phyloP scores from a whole-genome alignment of 2,329 filamentous ascomycete genomes.

The Coniochaeta hoffmannii region DNA sequence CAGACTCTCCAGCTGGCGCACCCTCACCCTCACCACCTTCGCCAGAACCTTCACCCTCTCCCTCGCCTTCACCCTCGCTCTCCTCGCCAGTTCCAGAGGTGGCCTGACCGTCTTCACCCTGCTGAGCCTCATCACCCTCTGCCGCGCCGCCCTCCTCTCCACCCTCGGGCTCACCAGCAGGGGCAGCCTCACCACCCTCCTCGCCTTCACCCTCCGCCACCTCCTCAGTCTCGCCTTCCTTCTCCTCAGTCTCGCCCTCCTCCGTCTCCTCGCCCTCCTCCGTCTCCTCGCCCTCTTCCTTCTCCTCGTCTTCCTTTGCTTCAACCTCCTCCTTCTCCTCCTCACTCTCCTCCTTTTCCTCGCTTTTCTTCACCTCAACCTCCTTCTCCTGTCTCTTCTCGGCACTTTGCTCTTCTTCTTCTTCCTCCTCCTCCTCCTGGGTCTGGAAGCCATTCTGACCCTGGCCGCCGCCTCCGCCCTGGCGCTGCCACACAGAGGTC shows the following conservation, averaged over 20 bases:
- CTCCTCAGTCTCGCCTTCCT: not conserved
- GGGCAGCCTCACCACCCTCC: not conserved
- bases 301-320: not conserved
- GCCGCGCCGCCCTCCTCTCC: not conserved
- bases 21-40: not conserved
- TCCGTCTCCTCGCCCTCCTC: not conserved
- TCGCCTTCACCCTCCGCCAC: not conserved
- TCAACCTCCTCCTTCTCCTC: not conserved
- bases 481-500: not conserved
- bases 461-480: not conserved
- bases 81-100: not conserved
- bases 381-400: not conserved
- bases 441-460: not conserved
- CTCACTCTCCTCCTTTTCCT: not conserved
- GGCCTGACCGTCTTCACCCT: not conserved
- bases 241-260: not conserved
- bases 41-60: not conserved
- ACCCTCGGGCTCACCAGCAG: not conserved
- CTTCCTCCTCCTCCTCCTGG: not conserved
- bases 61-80: not conserved
- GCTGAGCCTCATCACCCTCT: not conserved
- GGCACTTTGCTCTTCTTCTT: not conserved
- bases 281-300: not conserved
- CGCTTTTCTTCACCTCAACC: not conserved
- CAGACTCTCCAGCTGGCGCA: no score